These are phyloP conservation scores for Astraeus odoratus DNA, from an alignment of 768 basidiomycete genomes.

Conservation along the genomic window DNA sequence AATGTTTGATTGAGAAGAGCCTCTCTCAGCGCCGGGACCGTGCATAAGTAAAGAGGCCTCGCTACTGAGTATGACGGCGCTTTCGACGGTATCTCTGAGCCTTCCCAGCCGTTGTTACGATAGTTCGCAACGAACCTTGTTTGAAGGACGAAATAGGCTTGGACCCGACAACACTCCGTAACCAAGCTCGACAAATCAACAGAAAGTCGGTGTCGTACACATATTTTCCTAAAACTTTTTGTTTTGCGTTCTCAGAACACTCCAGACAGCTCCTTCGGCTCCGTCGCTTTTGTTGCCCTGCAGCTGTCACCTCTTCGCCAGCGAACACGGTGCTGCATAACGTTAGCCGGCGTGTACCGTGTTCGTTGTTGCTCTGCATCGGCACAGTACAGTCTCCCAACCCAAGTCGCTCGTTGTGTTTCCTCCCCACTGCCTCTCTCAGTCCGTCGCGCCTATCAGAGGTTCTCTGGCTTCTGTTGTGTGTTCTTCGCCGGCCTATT, in stretches of 20 bases:
- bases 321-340: too few species aligned
- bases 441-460: conserved; percentile 10
- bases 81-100: background rate
- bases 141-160: background rate
- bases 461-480: conserved; percentile 4
- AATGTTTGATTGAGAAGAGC: background rate
- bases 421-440: conserved; percentile 8
- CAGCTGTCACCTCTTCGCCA: background rate
- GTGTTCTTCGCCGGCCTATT: conserved; percentile 4
- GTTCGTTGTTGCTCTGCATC: too few species aligned
- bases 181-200: background rate
- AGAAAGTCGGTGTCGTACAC: background rate
- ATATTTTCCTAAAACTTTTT: too few species aligned
- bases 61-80: background rate
- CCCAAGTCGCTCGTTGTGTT: background rate
- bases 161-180: background rate
- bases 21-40: background rate
- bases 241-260: background rate
- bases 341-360: too few species aligned
- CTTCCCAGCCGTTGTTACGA: background rate
- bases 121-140: background rate
- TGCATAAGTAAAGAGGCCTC: background rate
- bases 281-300: background rate
- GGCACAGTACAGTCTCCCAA: background rate
- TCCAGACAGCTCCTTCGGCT: background rate